Evolutionary conservation across 2,329 filamentous ascomycete species (phyloP).

Genomic region (Pleoardoris graminearum): DNA sequence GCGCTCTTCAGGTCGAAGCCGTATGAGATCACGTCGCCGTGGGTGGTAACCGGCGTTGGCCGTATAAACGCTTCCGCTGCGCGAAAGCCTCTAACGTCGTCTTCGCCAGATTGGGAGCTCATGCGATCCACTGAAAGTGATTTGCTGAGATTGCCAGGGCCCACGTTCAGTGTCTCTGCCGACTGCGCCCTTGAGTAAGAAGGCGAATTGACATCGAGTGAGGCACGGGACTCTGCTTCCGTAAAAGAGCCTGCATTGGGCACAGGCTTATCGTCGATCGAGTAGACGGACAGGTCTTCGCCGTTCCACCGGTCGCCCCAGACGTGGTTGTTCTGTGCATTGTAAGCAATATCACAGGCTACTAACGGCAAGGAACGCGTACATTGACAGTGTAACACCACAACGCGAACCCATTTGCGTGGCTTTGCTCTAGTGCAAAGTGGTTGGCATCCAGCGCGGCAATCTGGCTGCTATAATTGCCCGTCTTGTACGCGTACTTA

Average conservation of each 20-base stretch:
- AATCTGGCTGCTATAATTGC: slow-evolving; percentile 90
- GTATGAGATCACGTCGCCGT: slow-evolving; percentile 70
- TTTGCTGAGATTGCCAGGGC: slow-evolving; percentile 73
- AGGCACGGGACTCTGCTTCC: slow-evolving; percentile 55
- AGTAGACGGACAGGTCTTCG: slow-evolving; percentile 91
- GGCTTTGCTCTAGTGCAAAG: slow-evolving; percentile 83
- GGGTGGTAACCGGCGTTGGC: slow-evolving; percentile 75
- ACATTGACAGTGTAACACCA: slow-evolving; percentile 83
- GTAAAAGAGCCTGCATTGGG: slow-evolving; percentile 54
- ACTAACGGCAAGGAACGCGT: slow-evolving; percentile 28
- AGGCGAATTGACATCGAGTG: slow-evolving; percentile 54
- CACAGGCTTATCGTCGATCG: slow-evolving; percentile 73
- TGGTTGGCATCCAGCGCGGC: slow-evolving; percentile 95
- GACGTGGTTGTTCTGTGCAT: slow-evolving; percentile 73
- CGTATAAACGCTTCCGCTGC: slow-evolving; percentile 93
- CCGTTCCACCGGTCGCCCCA: slow-evolving; percentile 97
- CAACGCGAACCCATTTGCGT: slow-evolving; percentile 81
- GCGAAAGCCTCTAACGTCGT: slow-evolving; percentile 65
- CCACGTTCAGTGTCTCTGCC: slow-evolving; percentile 59
- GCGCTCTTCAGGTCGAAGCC: slow-evolving; percentile 83
- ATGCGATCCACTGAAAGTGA: slow-evolving; percentile 65
- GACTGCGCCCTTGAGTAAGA: slow-evolving; percentile 59
- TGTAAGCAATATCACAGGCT: slow-evolving; percentile 18
- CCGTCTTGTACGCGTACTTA: slow-evolving; percentile 91
- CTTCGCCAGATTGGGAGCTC: slow-evolving; percentile 33